Evolutionary conservation across 345 rosid genomes (phyloP).

Genomic region (Excoecaria agallocha): DNA sequence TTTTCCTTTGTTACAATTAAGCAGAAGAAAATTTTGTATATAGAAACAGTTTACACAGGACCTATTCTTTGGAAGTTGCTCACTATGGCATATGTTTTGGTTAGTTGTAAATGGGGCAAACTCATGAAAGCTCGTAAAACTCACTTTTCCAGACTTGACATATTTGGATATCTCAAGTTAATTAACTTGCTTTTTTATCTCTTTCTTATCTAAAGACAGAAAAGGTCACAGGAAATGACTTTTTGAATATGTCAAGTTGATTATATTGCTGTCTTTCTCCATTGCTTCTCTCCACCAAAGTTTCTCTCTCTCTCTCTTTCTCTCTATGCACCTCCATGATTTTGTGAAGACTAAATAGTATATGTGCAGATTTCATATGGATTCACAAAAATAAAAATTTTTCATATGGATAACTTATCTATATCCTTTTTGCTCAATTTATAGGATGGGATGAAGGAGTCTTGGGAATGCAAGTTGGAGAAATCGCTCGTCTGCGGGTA

Average conservation of each 20-base stretch:
- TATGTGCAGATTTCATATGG: neutral
- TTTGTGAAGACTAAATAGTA: neutral
- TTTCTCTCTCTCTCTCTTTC: neutral
- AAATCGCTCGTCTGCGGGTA: slow-evolving; percentile 90
- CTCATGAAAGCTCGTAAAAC: no score
- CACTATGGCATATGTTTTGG: no score
- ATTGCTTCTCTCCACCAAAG: neutral
- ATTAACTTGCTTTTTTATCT: neutral
- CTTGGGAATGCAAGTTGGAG: slow-evolving; percentile 91
- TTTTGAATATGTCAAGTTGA: neutral
- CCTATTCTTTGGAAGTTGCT: no score
- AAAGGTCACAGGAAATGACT: neutral
- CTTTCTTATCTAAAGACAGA: no score
- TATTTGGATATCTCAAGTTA: slow-evolving; percentile 1
- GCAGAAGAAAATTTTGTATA: no score
- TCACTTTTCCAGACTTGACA: no score
- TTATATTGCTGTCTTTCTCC: neutral
- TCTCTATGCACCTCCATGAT: neutral
- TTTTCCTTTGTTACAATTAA: no score
- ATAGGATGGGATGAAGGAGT: slow-evolving; percentile 99
- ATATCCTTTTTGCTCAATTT: slow-evolving; percentile 12
- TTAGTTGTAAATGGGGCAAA: no score
- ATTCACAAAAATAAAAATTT: neutral
- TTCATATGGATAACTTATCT: neutral
- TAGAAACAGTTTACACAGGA: no score